These are phyloP conservation scores for Coriaria nepalensis DNA, from an alignment of 306 rosid species.

Conservation along the genomic window DNA sequence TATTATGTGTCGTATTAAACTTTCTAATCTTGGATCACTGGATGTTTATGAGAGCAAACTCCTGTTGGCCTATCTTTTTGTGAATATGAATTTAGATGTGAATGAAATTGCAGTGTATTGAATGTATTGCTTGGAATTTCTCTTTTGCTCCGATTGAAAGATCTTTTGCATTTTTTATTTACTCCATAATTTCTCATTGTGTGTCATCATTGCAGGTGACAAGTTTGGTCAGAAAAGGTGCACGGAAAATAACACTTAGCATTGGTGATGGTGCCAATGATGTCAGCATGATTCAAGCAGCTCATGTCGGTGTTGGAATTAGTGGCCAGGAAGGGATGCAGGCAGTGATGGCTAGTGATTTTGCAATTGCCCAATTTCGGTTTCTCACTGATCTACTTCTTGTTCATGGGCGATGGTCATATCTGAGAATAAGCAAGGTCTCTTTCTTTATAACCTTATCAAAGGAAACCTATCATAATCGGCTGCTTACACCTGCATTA, in stretches of 20 bases:
- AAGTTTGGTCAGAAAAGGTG: conserved; percentile 91
- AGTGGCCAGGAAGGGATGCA: conserved; percentile 99
- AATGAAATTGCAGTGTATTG: too few species aligned
- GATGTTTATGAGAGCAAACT: too few species aligned
- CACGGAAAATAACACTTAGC: conserved; percentile 68
- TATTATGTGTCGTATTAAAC: too few species aligned
- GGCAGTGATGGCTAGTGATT: conserved; percentile 99
- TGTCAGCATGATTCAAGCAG: conserved; percentile 99
- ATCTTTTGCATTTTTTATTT: too few species aligned
- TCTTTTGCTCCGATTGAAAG: too few species aligned
- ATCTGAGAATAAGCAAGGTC: conserved; percentile 95
- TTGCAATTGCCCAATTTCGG: conserved; percentile 97
- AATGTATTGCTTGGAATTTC: too few species aligned
- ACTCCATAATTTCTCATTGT: too few species aligned
- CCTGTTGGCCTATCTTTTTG: too few species aligned
- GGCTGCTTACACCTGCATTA: too few species aligned
- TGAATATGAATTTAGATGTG: too few species aligned
- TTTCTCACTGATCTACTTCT: conserved; percentile 88
- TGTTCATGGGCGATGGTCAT: conserved; percentile 99
- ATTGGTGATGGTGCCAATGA: conserved; percentile 99
- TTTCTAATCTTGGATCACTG: too few species aligned
- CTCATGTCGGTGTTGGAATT: conserved; percentile 95
- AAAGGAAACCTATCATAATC: too few species aligned
- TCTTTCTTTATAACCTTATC: conserved; percentile 6
- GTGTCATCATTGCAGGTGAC: conserved; percentile 46